Percentiles rank a stretch among this genome's conserved stretches.
These are phyloP conservation scores for Rhododendron mucronatum DNA, from an alignment of 148 eudicot genomes.

Conservation along the genomic window DNA sequence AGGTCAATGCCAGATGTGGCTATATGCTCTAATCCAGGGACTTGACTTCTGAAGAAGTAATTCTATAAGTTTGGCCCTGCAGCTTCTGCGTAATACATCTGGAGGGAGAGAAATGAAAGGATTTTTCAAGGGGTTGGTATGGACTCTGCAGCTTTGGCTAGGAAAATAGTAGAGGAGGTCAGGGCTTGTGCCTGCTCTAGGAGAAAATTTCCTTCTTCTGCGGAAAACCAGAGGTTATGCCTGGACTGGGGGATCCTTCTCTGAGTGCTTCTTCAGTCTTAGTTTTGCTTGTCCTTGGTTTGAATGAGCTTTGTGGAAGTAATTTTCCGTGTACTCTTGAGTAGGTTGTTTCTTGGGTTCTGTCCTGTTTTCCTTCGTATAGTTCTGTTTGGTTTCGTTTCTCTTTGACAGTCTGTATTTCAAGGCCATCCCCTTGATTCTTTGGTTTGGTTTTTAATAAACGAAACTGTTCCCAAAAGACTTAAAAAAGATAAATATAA, in stretches of 20 bases:
- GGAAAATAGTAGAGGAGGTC: not conserved
- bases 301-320: not conserved
- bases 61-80: not conserved
- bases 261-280: not conserved
- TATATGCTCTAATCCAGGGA: too few relatives aligned
- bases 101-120: not conserved
- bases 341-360: not conserved
- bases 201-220: not conserved
- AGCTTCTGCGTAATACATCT: not conserved
- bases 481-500: not conserved
- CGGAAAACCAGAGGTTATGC: too few relatives aligned
- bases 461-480: not conserved
- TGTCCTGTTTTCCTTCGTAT: not conserved
- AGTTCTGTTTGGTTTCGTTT: too few relatives aligned
- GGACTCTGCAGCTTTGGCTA: not conserved
- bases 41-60: not conserved
- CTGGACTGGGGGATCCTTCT: not conserved
- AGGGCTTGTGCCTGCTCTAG: not conserved
- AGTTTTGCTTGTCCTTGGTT: too few relatives aligned
- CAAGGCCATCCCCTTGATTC: not conserved
- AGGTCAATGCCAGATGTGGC: too few relatives aligned
- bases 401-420: not conserved
- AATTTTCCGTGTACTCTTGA: not conserved
- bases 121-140: not conserved
- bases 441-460: too few relatives aligned